These are phyloP conservation scores for Rhododendron simsii DNA, from an alignment of 148 eudicot genomes.

Conservation along the genomic window DNA sequence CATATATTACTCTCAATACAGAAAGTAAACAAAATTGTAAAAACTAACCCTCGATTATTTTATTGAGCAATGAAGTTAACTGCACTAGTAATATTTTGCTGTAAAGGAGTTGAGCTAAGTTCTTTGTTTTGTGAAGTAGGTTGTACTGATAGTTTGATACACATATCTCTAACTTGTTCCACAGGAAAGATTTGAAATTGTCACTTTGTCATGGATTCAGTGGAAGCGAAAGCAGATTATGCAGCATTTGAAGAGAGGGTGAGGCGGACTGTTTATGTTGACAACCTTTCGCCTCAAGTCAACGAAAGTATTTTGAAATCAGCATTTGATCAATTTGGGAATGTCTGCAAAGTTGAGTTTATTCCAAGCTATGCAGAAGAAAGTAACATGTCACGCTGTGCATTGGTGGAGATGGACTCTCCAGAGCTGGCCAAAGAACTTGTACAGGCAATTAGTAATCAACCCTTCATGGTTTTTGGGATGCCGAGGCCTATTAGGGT, in stretches of 20 bases:
- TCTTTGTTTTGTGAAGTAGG: not conserved
- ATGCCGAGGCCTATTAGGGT: slow-evolving; percentile 92
- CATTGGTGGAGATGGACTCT: slow-evolving; percentile 67
- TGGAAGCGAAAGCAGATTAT: slow-evolving; percentile 32
- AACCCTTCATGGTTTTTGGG: slow-evolving; percentile 72
- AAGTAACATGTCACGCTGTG: slow-evolving; percentile 31
- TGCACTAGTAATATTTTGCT: not conserved
- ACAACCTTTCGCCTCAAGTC: slow-evolving; percentile 68
- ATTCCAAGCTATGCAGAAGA: slow-evolving; percentile 51
- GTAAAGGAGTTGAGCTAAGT: not conserved
- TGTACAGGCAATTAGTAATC: slow-evolving; percentile 23
- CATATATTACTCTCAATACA: no score
- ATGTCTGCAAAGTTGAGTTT: slow-evolving; percentile 35
- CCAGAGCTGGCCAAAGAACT: slow-evolving; percentile 37
- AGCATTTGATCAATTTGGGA: slow-evolving; percentile 66
- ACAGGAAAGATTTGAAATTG: not conserved
- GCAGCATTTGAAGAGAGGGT: slow-evolving; percentile 65
- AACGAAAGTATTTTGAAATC: slow-evolving; percentile 45
- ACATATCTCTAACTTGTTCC: not conserved
- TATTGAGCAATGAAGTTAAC: not conserved
- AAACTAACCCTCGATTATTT: not conserved
- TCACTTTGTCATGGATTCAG: slow-evolving; percentile 35
- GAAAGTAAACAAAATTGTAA: no score
- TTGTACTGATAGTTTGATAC: not conserved
- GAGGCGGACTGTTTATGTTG: slow-evolving; percentile 60